Base-by-base conservation (phyloP, 345 rosid species). In the Durio zibethinus region DNA sequence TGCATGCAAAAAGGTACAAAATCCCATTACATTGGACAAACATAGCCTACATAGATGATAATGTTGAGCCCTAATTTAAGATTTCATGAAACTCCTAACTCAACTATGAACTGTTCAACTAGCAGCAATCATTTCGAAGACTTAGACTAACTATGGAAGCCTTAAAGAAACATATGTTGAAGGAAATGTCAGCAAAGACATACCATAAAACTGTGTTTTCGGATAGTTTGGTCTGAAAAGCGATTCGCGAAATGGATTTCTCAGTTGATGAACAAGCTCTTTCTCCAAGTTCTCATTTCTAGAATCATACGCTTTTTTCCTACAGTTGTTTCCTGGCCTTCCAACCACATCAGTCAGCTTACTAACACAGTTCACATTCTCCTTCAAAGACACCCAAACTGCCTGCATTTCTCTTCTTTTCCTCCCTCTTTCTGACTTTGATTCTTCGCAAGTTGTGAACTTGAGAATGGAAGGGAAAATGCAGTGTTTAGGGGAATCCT, bases 321-420 rank as follows among this genome's bases (percentile, higher is more conserved):
- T 53, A 66, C 66, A 25, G 23, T 38, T 45, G 62, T 36, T 36
- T 36, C 0, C 40, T 36, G 40, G 40, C 40, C 40, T 2, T 2
- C 35, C 9, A 36, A 52, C 73, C 31, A 63, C 82, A 78, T 64
- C 74, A 7, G 27, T 78, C 23, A 72, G 59, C 77, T 72, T 83
- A 8, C 77, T 64, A 47, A 82, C 77, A 40, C 86, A 81, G 75
- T 75, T 60, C n/a, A 47, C 73, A 78, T 80, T 87, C 47, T 83
- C 82, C 80, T 70, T 85, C 84, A 85, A 27, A 18, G 84, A 81
- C 43, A 47, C 38, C 90, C 85, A 85, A 64, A 82, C 35, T 21
- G 70, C 72, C 23, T 73, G 78, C 88, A 85, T 87, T 20, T 83
- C 54, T 72, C 6, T 36, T 33, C 15, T 67, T 38, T 10, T 29